Conservation (phyloP, 768 basidiomycete genomes). For the Lactarius indigo region DNA sequence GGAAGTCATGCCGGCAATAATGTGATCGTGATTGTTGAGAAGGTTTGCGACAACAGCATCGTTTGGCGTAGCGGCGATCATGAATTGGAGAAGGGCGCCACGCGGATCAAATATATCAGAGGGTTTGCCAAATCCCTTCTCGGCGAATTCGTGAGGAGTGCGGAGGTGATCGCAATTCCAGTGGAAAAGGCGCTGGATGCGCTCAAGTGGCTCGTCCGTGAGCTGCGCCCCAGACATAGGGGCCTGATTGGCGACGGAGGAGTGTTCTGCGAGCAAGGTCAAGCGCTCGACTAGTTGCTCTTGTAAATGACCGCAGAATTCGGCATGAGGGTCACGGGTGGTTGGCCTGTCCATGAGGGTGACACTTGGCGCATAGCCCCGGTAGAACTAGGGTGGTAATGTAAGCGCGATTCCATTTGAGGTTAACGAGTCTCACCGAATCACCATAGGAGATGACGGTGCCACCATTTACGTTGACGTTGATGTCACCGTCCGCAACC, state of each 20-base stretch:
- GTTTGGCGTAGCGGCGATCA: slow-evolving; percentile 66
- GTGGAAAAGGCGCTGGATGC: slow-evolving; percentile 45
- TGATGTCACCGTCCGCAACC: slow-evolving; percentile 88
- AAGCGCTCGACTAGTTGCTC: slow-evolving; percentile 37
- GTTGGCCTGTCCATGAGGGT: slow-evolving; percentile 30
- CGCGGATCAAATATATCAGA: slow-evolving; percentile 36
- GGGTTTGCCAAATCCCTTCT: slow-evolving; percentile 16
- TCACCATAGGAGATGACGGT: slow-evolving; percentile 17
- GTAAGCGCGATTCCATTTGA: background rate
- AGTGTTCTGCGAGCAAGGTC: slow-evolving; percentile 28
- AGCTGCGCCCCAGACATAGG: slow-evolving; percentile 37
- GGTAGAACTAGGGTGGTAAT: slow-evolving; percentile 58
- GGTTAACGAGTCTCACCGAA: slow-evolving; percentile 30
- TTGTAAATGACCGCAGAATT: slow-evolving; percentile 48
- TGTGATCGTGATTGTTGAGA: slow-evolving; percentile 44
- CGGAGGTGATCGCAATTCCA: slow-evolving; percentile 57
- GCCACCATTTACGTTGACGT: slow-evolving; percentile 68
- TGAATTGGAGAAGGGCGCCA: slow-evolving; percentile 71
- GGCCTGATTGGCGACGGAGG: slow-evolving; percentile 29
- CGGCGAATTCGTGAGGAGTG: slow-evolving; percentile 38
- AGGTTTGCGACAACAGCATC: slow-evolving; percentile 49
- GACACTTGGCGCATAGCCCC: slow-evolving; percentile 47
- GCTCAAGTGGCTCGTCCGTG: slow-evolving; percentile 28
- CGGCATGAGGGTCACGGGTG: slow-evolving; percentile 42
- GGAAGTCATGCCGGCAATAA: slow-evolving; percentile 48